Conservation (phyloP, 805 yeast genomes). For the Wickerhamiella lipophila region DNA sequence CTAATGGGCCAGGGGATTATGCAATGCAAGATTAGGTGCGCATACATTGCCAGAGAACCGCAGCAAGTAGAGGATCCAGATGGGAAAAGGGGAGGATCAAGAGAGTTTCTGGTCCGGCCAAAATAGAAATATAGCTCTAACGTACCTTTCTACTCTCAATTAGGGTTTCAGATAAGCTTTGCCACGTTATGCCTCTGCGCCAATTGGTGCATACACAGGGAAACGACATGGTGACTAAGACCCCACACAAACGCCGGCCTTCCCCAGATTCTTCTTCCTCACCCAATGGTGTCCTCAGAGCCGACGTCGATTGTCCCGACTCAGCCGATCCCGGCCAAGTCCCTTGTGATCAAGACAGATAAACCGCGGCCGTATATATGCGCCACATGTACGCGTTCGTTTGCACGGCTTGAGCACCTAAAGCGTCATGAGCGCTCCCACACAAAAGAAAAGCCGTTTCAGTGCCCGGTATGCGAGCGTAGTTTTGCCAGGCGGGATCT, state of each 20-base stretch:
- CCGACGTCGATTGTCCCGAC: constrained; percentile 15
- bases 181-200: neutral
- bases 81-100: no score
- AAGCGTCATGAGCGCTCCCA: constrained; percentile 90
- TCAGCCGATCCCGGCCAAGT: constrained; percentile 76
- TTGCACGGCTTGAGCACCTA: constrained; percentile 88
- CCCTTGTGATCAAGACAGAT: constrained; percentile 73
- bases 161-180: neutral
- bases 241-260: neutral
- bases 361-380: constrained; percentile 93
- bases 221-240: neutral
- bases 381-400: constrained; percentile 81
- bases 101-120: no score
- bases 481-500: constrained; percentile 75
- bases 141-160: no score
- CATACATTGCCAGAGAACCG: neutral
- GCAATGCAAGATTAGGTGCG: neutral
- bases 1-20: neutral
- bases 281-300: constrained; percentile 7
- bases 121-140: no score
- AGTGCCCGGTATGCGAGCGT: constrained; percentile 91
- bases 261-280: constrained; percentile 11
- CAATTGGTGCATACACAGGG: neutral
- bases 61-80: neutral
- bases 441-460: constrained; percentile 91